These are phyloP conservation scores for Neonectria faginata DNA, from an alignment of 2,329 filamentous ascomycete species.

Conservation along the genomic window DNA sequence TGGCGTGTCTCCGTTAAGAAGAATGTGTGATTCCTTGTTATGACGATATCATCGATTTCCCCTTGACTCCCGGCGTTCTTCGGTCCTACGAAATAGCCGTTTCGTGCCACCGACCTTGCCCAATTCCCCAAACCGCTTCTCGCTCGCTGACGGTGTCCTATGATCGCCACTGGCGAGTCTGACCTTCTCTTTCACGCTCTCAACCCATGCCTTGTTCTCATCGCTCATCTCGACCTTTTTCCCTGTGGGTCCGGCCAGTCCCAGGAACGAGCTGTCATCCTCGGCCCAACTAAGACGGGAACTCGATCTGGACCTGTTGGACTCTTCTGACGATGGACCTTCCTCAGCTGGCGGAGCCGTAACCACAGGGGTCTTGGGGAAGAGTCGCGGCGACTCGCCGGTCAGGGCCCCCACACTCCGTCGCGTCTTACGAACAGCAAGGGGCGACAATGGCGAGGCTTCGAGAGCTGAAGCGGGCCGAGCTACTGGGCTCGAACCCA, in stretches of 20 bases:
- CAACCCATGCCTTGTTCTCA: slow-evolving; percentile 83
- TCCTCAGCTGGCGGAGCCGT: slow-evolving; percentile 50
- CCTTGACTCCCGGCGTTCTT: slow-evolving; percentile 43
- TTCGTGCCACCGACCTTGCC: slow-evolving; percentile 80
- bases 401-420: slow-evolving; percentile 55
- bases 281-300: slow-evolving; percentile 69
- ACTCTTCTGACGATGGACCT: slow-evolving; percentile 59
- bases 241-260: slow-evolving; percentile 76
- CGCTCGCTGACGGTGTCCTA: slow-evolving; percentile 47
- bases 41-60: slow-evolving; percentile 35
- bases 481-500: slow-evolving; percentile 56
- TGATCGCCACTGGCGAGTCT: slow-evolving; percentile 74
- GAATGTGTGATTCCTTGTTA: slow-evolving; percentile 12
- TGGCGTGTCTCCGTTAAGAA: slow-evolving; percentile 30
- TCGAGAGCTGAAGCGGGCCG: slow-evolving; percentile 56
- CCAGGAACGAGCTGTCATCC: slow-evolving; percentile 69
- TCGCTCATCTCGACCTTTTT: slow-evolving; percentile 75
- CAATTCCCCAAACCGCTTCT: slow-evolving; percentile 71
- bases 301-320: slow-evolving; percentile 62
- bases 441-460: slow-evolving; percentile 58
- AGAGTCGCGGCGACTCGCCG: slow-evolving; percentile 48
- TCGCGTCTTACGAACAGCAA: slow-evolving; percentile 67
- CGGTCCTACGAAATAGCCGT: slow-evolving; percentile 71
- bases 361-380: slow-evolving; percentile 59
- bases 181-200: slow-evolving; percentile 85